phyloP scores from a whole-genome alignment of 495 filamentous ascomycete species.

The Bryoglossum gracile region DNA sequence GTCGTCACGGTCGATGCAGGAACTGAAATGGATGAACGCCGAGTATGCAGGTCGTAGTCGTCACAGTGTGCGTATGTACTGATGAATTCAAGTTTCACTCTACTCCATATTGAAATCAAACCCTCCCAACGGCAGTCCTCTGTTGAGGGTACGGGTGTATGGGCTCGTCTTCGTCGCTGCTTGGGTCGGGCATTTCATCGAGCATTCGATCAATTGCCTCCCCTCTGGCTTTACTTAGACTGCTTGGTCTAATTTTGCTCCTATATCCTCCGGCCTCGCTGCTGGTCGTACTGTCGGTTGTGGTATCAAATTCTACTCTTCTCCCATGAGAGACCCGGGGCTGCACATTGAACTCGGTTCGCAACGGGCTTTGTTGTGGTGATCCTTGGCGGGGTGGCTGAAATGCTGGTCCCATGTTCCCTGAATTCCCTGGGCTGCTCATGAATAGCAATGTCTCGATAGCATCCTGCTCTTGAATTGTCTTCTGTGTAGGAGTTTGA shows the following conservation, averaged over 20 bases:
- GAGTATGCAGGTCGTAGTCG: too few relatives aligned
- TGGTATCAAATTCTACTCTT: conserved; percentile 29
- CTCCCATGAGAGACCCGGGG: conserved; percentile 23
- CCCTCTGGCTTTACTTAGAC: conserved; percentile 1
- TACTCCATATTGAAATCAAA: too few relatives aligned
- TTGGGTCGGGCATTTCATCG: conserved; percentile 39
- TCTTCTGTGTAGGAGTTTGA: conserved; percentile 56
- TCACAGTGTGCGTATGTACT: too few relatives aligned
- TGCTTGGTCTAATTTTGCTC: too few relatives aligned
- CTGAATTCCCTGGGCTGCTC: conserved; percentile 75
- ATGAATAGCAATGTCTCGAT: conserved; percentile 81
- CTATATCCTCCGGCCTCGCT: conserved; percentile 14
- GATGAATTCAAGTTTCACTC: too few relatives aligned
- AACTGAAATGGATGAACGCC: too few relatives aligned
- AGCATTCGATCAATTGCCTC: conserved; percentile 45
- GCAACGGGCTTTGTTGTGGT: conserved; percentile 24
- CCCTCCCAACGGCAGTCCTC: conserved; percentile 14
- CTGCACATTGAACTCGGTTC: conserved; percentile 19
- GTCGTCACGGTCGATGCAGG: too few relatives aligned
- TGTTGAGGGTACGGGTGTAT: conserved; percentile 17
- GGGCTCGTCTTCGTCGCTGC: conserved; percentile 25
- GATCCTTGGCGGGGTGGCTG: conserved; percentile 29
- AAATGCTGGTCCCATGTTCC: conserved; percentile 42
- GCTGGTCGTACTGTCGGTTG: conserved; percentile 19
- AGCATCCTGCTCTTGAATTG: conserved; percentile 75